phyloP scores from a whole-genome alignment of 441 rosid genomes.

The Metrosideros polymorpha region DNA sequence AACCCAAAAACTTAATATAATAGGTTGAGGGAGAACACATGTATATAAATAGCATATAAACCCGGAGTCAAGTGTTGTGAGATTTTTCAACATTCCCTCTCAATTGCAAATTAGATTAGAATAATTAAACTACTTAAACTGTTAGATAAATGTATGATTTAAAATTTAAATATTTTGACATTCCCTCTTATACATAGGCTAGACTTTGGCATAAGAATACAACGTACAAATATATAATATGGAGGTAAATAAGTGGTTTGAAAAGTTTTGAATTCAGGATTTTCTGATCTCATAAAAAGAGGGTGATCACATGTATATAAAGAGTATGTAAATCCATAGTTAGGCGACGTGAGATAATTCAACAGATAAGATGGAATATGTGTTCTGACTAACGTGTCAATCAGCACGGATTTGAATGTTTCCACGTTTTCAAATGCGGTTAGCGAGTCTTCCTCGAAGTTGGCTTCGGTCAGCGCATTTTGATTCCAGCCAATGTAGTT shows the following conservation, averaged over 20 bases:
- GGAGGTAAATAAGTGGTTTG: no score
- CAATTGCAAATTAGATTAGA: background rate
- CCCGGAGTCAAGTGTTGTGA: background rate
- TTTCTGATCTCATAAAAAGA: no score
- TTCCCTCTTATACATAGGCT: background rate
- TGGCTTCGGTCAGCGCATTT: background rate
- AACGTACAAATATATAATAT: background rate
- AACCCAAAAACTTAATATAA: background rate
- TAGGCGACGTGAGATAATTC: background rate
- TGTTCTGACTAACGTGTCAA: background rate
- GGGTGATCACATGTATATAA: background rate
- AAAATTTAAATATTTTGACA: background rate
- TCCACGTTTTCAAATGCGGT: background rate
- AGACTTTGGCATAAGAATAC: background rate
- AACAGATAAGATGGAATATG: background rate
- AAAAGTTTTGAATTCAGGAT: background rate
- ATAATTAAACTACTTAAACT: background rate
- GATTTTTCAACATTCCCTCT: background rate
- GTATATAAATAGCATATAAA: background rate
- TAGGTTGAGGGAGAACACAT: background rate
- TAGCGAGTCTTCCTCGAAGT: background rate
- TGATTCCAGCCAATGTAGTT: background rate
- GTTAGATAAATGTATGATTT: background rate
- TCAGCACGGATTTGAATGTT: background rate
- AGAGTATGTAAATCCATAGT: background rate